phyloP scores from a whole-genome alignment of 306 rosid genomes.

The Trifolium pratense region DNA sequence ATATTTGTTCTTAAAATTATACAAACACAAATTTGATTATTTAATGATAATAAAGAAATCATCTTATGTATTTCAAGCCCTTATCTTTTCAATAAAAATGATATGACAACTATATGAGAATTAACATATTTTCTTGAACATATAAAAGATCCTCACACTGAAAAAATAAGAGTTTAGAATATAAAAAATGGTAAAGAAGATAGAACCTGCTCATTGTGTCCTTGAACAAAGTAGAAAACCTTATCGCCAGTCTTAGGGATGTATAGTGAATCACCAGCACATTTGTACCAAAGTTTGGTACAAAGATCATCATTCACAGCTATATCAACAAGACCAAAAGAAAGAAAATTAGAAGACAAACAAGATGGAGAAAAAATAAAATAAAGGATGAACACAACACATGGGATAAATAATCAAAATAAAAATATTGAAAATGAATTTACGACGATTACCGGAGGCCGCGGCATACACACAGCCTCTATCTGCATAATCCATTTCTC shows the following conservation, averaged over 20 bases:
- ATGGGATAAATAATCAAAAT: background rate
- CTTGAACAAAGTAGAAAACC: constrained; percentile 69
- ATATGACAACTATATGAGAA: background rate
- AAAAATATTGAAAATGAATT: background rate
- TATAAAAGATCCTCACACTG: background rate
- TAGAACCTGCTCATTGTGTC: constrained; percentile 76
- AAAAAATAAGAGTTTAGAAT: background rate
- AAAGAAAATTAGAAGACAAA: background rate
- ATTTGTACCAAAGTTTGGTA: constrained; percentile 54
- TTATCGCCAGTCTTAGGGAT: constrained; percentile 59
- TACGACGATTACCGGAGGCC: background rate
- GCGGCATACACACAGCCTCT: background rate
- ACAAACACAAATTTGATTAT: too few species aligned
- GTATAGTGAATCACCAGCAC: constrained; percentile 58
- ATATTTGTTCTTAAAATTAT: too few species aligned
- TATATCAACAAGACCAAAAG: background rate
- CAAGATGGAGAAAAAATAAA: background rate
- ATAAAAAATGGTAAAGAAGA: constrained; percentile 1
- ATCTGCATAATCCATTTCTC: constrained; percentile 13
- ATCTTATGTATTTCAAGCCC: background rate
- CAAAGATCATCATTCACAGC: constrained; percentile 45
- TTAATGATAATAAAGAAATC: background rate
- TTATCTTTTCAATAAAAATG: background rate
- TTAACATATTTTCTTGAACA: background rate
- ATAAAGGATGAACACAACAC: background rate